Evolutionary conservation across 352 stramenopile genomes (phyloP).

Genomic region (Globisporangium barbulae): DNA sequence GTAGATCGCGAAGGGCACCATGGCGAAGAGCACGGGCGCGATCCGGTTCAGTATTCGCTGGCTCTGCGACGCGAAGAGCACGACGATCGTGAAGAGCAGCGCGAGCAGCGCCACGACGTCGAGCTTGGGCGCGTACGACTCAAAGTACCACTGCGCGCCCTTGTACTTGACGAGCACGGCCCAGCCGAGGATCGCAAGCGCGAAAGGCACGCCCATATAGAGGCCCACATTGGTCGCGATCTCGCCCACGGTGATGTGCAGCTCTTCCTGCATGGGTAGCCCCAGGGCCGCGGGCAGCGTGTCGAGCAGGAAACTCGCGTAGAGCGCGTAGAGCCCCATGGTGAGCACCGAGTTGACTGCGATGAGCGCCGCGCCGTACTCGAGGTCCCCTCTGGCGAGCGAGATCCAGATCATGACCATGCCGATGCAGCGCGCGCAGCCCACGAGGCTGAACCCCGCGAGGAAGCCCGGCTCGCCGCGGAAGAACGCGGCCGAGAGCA

Average conservation of each 20-base stretch:
- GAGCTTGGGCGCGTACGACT: constrained; percentile 37
- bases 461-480: constrained; percentile 46
- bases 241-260: constrained; percentile 41
- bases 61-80: constrained; percentile 74
- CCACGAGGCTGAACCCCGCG: constrained; percentile 63
- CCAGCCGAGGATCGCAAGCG: constrained; percentile 37
- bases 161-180: constrained; percentile 32
- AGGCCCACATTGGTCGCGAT: constrained; percentile 57
- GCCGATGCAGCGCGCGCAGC: constrained; percentile 66
- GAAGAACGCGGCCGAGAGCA: constrained; percentile 49
- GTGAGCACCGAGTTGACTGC: constrained; percentile 66
- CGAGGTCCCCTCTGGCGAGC: constrained; percentile 54
- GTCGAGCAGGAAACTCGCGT: constrained; percentile 46
- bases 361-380: constrained; percentile 68
- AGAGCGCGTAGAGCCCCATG: constrained; percentile 62
- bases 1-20: constrained; percentile 60
- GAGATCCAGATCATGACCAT: constrained; percentile 86
- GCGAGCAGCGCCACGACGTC: constrained; percentile 47
- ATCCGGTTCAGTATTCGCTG: constrained; percentile 51
- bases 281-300: constrained; percentile 39
- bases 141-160: constrained; percentile 45
- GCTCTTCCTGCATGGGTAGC: constrained; percentile 22
- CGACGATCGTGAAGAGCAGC: constrained; percentile 65
- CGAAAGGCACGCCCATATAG: constrained; percentile 72
- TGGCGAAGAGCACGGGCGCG: constrained; percentile 52